Evolutionary conservation across 2,329 filamentous ascomycete species (phyloP).

Genomic region (Aspergillus caelatus): DNA sequence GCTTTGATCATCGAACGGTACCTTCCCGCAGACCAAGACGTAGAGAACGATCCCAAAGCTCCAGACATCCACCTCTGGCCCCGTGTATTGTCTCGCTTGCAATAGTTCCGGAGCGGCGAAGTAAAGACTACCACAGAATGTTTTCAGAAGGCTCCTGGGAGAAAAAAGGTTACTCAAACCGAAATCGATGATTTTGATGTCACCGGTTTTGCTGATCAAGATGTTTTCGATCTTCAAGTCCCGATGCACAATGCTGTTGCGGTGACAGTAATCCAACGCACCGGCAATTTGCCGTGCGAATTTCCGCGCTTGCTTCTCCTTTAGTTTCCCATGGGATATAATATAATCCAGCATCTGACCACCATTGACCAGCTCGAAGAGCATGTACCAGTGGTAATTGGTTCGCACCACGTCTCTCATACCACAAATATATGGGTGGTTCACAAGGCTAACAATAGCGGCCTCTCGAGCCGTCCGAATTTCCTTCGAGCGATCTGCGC

Average conservation of each 20-base stretch:
- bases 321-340: constrained; percentile 94
- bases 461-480: constrained; percentile 93
- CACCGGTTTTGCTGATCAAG: constrained; percentile 96
- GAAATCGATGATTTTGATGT: constrained; percentile 99
- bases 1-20: constrained; percentile 98
- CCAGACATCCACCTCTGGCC: constrained; percentile 97
- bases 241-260: constrained; percentile 96
- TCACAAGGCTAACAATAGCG: constrained; percentile 90
- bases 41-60: constrained; percentile 98
- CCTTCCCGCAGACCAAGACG: constrained; percentile 94
- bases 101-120: constrained; percentile 95
- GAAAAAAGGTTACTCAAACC: constrained; percentile 95
- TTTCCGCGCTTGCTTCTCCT: constrained; percentile 97
- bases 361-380: constrained; percentile 98
- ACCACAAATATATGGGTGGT: constrained; percentile 93
- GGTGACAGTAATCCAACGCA: constrained; percentile 93
- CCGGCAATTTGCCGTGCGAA: constrained; percentile 97
- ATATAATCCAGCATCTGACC: constrained; percentile 99
- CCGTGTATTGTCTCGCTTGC: constrained; percentile 91
- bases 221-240: constrained; percentile 99
- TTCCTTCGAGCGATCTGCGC: constrained; percentile 95
- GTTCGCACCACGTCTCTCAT: constrained; percentile 94
- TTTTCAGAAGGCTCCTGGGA: constrained; percentile 82
- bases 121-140: constrained; percentile 96
- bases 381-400: constrained; percentile 99